Percentiles rank a stretch among this genome's conserved stretches.
Conservation (phyloP, 768 basidiomycete genomes). For the Tricholomella constricta region DNA sequence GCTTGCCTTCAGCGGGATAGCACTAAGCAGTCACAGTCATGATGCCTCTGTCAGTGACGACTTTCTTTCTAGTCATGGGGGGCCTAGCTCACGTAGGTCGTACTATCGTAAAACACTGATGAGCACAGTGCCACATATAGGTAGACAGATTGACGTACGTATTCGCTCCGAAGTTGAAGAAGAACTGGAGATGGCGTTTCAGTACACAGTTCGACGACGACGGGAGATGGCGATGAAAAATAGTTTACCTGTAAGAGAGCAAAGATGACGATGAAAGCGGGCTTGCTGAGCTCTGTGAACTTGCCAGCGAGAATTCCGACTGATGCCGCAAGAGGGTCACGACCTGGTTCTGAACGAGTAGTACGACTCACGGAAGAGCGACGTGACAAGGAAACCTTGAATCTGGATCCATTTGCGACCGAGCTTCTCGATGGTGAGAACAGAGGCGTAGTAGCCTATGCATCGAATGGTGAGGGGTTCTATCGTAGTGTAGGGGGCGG, state of each 20-base stretch:
- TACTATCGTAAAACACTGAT: conserved; percentile 30
- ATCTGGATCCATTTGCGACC: conserved; percentile 78
- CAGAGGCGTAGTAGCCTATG: conserved; percentile 68
- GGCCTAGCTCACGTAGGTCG: conserved; percentile 46
- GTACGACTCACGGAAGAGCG: conserved; percentile 57
- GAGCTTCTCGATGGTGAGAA: conserved; percentile 70
- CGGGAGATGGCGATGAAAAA: not conserved
- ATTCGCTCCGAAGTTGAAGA: conserved; percentile 84
- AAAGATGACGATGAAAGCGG: conserved; percentile 72
- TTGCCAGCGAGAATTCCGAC: conserved; percentile 64
- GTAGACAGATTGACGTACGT: conserved; percentile 38
- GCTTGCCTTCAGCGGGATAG: conserved; percentile 68
- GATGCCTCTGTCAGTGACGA: not conserved
- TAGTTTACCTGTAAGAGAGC: conserved; percentile 59
- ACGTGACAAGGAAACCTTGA: conserved; percentile 71
- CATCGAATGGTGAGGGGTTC: not conserved
- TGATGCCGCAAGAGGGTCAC: not conserved
- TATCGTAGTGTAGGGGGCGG: not conserved
- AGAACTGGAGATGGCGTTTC: conserved; percentile 50
- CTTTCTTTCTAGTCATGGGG: too few species aligned
- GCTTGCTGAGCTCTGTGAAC: conserved; percentile 56
- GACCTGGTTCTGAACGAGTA: not conserved
- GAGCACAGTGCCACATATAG: not conserved
- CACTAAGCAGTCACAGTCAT: conserved; percentile 42
- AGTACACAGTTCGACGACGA: too few species aligned